phyloP scores from a whole-genome alignment of 768 basidiomycete species.

The Asterophora lycoperdoides region DNA sequence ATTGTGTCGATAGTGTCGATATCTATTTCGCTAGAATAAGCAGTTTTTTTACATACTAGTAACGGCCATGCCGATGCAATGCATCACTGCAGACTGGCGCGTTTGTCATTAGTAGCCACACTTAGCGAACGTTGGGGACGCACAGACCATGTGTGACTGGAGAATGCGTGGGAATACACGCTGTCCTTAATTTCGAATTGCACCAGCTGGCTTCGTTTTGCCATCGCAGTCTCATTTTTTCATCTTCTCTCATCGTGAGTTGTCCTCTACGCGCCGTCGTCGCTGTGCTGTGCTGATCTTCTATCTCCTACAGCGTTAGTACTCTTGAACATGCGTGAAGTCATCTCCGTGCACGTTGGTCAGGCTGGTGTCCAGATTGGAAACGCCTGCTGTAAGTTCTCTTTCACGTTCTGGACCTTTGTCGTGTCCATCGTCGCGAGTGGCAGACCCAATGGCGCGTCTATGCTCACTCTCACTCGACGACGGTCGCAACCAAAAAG shows the following conservation, averaged over 20 bases:
- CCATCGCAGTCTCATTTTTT: slow-evolving; percentile 34
- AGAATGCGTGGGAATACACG: slow-evolving; percentile 38
- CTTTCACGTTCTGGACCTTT: slow-evolving; percentile 5
- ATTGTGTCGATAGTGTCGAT: neutral
- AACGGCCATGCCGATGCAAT: too few relatives aligned
- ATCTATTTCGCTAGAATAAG: neutral
- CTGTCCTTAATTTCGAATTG: slow-evolving; percentile 36
- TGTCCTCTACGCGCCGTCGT: slow-evolving; percentile 21
- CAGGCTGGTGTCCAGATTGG: slow-evolving; percentile 98
- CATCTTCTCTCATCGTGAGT: slow-evolving; percentile 25
- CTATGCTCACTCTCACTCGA: slow-evolving; percentile 5
- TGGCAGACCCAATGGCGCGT: slow-evolving; percentile 14
- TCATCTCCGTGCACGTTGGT: slow-evolving; percentile 97
- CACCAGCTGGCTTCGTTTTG: slow-evolving; percentile 40
- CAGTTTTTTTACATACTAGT: neutral
- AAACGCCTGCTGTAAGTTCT: slow-evolving; percentile 89
- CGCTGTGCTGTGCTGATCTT: slow-evolving; percentile 18
- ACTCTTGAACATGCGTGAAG: slow-evolving; percentile 70
- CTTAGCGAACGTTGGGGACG: slow-evolving; percentile 19
- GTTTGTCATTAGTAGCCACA: too few relatives aligned
- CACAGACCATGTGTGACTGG: slow-evolving; percentile 43
- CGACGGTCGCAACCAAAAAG: slow-evolving; percentile 4
- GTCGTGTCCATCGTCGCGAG: slow-evolving; percentile 4
- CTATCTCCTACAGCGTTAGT: slow-evolving; percentile 17
- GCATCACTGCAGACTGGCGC: neutral